phyloP scores from a whole-genome alignment of 179 eudicot species.

The Patellifolia procumbens region DNA sequence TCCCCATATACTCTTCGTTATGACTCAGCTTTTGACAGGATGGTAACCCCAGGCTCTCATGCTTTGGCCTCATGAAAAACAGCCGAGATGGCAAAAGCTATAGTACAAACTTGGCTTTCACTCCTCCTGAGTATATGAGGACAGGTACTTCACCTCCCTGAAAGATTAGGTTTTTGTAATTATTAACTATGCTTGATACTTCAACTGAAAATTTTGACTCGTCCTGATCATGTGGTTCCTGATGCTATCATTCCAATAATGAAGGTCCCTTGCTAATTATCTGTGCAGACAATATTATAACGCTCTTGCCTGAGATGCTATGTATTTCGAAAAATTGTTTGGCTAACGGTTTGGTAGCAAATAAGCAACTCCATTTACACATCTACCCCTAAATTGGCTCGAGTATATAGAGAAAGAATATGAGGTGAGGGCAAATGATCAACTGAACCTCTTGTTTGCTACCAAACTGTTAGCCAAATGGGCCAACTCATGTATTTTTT shows the following conservation, averaged over 20 bases:
- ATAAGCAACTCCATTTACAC: too few species aligned
- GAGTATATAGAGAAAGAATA: too few species aligned
- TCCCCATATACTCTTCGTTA: conserved; percentile 23
- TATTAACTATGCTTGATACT: background rate
- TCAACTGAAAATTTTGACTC: background rate
- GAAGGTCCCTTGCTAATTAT: background rate
- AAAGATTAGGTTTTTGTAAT: background rate
- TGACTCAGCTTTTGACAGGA: conserved; percentile 55
- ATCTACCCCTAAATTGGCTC: too few species aligned
- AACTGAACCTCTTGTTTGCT: too few species aligned
- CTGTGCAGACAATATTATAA: background rate
- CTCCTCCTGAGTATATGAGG: conserved; percentile 94
- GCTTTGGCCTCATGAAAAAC: conserved; percentile 96
- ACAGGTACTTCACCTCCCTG: conserved; percentile 50
- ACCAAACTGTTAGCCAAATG: too few species aligned
- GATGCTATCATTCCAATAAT: background rate
- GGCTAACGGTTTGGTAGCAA: too few species aligned
- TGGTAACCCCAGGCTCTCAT: conserved; percentile 91
- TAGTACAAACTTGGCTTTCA: conserved; percentile 95
- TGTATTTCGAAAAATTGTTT: background rate
- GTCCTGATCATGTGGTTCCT: background rate
- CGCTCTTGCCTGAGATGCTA: background rate
- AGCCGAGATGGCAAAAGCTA: conserved; percentile 96
- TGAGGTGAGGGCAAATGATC: too few species aligned
- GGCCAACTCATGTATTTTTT: too few species aligned